Conservation (phyloP, 805 yeast species). For the Kazachstania bromeliacearum region DNA sequence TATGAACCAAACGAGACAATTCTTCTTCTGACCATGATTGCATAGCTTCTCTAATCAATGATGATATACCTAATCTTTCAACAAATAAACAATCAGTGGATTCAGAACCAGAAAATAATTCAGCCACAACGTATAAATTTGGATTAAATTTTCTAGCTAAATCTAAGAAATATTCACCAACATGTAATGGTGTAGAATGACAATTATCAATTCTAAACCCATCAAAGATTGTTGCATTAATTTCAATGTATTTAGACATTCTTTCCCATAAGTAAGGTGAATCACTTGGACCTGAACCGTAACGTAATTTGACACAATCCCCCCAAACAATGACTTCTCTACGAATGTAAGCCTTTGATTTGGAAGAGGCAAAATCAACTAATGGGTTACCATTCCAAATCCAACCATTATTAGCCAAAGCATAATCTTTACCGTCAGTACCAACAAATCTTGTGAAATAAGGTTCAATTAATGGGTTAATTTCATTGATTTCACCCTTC, state of each 20-base stretch:
- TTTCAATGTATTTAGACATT: slow-evolving; percentile 67
- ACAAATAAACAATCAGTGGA: slow-evolving; percentile 83
- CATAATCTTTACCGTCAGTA: slow-evolving; percentile 47
- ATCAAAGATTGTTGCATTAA: slow-evolving; percentile 64
- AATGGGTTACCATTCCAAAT: slow-evolving; percentile 95
- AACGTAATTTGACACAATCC: slow-evolving; percentile 88
- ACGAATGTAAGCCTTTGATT: slow-evolving; percentile 72
- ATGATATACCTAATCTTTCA: slow-evolving; percentile 80
- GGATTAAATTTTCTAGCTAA: slow-evolving; percentile 81
- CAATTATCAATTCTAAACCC: slow-evolving; percentile 94
- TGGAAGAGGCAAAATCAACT: slow-evolving; percentile 79
- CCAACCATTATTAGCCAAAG: slow-evolving; percentile 95
- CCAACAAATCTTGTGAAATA: slow-evolving; percentile 69
- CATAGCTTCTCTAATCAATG: slow-evolving; percentile 93
- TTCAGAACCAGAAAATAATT: slow-evolving; percentile 87
- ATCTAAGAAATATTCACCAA: slow-evolving; percentile 81
- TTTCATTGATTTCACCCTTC: slow-evolving; percentile 52
- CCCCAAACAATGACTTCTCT: slow-evolving; percentile 97
- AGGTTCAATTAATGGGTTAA: slow-evolving; percentile 67
- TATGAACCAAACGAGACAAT: slow-evolving; percentile 74
- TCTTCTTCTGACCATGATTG: slow-evolving; percentile 88
- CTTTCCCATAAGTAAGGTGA: slow-evolving; percentile 86
- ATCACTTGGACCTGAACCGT: slow-evolving; percentile 68
- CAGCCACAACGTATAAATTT: slow-evolving; percentile 87
- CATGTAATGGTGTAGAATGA: slow-evolving; percentile 93